phyloP scores from a whole-genome alignment of 78 protist genomes.

The Planoprotostelium fungivorum region DNA sequence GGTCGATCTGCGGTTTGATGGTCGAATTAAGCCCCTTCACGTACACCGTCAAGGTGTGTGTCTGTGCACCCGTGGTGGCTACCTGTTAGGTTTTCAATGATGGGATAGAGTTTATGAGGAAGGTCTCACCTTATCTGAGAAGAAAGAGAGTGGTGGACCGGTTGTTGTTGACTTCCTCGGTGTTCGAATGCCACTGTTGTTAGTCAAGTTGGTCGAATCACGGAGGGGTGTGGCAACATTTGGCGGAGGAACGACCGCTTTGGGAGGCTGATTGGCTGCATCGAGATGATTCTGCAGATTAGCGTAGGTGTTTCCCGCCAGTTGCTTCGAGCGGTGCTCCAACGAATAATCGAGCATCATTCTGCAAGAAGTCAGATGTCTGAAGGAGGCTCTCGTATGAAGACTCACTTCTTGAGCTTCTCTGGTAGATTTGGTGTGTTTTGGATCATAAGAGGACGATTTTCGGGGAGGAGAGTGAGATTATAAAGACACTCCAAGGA shows the following conservation, averaged over 20 bases:
- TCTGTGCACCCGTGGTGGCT: background rate
- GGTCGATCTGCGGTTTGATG: background rate
- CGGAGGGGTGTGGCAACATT: background rate
- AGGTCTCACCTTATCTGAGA: background rate
- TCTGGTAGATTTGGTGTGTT: background rate
- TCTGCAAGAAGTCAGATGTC: no score
- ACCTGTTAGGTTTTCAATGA: no score
- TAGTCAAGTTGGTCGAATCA: background rate
- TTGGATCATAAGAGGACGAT: background rate
- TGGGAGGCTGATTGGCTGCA: background rate
- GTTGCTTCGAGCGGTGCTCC: background rate
- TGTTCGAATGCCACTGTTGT: background rate
- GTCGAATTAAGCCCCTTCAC: background rate
- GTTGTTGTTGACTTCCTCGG: background rate
- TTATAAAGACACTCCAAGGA: background rate
- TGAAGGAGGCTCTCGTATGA: background rate
- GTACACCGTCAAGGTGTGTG: background rate
- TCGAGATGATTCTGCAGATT: background rate
- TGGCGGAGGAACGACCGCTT: background rate
- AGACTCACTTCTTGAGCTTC: background rate
- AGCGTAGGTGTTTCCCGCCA: background rate
- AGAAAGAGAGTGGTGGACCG: background rate
- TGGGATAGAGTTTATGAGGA: no score
- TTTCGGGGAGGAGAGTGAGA: background rate
- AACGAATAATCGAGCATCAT: background rate